Conservation (phyloP, 2,329 filamentous ascomycete species). For the Aaosphaeria arxii region DNA sequence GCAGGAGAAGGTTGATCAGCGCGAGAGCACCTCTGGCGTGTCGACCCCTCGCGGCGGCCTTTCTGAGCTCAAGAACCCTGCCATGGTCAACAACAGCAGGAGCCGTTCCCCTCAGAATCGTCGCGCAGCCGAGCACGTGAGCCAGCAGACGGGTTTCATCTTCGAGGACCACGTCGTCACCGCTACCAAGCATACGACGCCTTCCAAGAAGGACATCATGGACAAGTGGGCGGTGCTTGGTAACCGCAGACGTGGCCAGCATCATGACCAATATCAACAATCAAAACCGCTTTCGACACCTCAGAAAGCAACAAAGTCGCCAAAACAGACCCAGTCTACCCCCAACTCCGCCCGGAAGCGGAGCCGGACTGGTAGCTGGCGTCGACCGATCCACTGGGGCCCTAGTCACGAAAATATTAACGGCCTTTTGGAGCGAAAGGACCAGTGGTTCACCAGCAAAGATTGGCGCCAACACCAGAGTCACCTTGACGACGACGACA, state of each 20-base stretch:
- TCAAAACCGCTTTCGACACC: constrained; percentile 10
- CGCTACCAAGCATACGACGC: constrained; percentile 59
- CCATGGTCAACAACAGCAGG: constrained; percentile 50
- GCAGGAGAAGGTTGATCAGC: constrained; percentile 30
- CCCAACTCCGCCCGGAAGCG: constrained; percentile 37
- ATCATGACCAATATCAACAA: constrained; percentile 26
- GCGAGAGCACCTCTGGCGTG: constrained; percentile 42
- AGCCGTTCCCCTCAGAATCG: constrained; percentile 33
- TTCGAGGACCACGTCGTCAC: constrained; percentile 59
- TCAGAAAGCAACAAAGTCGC: constrained; percentile 41
- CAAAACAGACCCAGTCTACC: constrained; percentile 27
- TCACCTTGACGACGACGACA: constrained; percentile 53
- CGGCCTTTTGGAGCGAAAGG: constrained; percentile 34
- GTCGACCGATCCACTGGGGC: constrained; percentile 34
- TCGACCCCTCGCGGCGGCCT: constrained; percentile 52
- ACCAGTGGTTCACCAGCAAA: constrained; percentile 45
- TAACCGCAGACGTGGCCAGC: constrained; percentile 71
- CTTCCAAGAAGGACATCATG: constrained; percentile 60
- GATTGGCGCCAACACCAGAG: constrained; percentile 49
- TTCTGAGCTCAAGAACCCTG: constrained; percentile 54
- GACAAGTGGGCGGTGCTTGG: constrained; percentile 92
- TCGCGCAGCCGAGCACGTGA: constrained; percentile 59
- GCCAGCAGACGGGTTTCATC: constrained; percentile 68
- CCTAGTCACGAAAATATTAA: constrained; percentile 32
- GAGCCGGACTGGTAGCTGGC: constrained; percentile 38